Evolutionary conservation across 257 asterid genomes (phyloP), one percentile per base, ranked within the genome.

Genomic region (Solanum ahanhuiri): DNA sequence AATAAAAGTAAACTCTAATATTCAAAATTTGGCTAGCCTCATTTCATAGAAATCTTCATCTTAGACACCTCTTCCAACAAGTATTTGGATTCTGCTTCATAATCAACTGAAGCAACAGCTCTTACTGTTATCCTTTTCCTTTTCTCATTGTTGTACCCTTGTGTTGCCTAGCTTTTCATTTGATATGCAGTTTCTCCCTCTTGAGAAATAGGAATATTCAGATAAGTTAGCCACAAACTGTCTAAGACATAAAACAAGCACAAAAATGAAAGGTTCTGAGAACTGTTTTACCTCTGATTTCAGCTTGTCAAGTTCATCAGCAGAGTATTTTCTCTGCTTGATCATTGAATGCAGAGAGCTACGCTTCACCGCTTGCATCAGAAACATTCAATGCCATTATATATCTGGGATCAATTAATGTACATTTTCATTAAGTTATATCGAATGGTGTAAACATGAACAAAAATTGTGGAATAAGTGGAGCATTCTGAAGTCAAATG

Each of bases 351-450:
- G 90, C 89, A 12, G 97, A 93, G 83, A 95, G 87, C 91, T 86
- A 96, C 3, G 94, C 98, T 89, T 96, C 99, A 64, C 95, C 98
- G 81, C 96, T 96, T 66, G 95, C 93, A 92, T 96, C 98, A 45
- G 94, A 90, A 86, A 95, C 93, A 83, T 90, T 95, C n/a, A 92
- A 90, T 22, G 17, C 91, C 97, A 94, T 92, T 66, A 93, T 91
- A 87, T 95, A 95, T 86, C 98, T 96, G 93, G 43, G 83, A 83
- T 0, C 48, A 41, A 41, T 41, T 1, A 41, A 41, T 41, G 48
- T 41, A 41, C 0, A 41, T 10, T 41, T 41, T 41, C 14, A 41
- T 41, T 3, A 41, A 41, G 14, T 41, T 10, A 41, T 10, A 41
- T 41, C 48, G 48, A 41, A 41, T 41, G 14, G 48, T 41, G 48